These are phyloP conservation scores for Theobroma cacao DNA, from an alignment of 345 rosid genomes.

Conservation along the genomic window DNA sequence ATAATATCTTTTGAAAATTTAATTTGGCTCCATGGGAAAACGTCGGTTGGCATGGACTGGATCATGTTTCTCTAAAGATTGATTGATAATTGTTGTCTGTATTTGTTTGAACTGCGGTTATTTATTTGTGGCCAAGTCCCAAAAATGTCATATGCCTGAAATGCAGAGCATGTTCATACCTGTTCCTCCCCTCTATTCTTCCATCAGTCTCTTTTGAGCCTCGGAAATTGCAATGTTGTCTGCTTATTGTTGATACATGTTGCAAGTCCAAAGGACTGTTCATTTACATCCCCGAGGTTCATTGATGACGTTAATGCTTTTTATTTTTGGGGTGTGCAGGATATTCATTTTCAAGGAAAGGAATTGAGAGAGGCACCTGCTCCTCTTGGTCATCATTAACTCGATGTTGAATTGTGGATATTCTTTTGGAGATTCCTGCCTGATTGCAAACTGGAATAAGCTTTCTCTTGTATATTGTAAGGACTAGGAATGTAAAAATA, in stretches of 20 bases:
- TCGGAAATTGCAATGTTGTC: not conserved
- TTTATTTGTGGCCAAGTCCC: not conserved
- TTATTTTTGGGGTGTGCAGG: conserved; percentile 41
- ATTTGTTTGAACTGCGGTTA: not conserved
- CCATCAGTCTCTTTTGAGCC: not conserved
- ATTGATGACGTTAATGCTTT: not conserved
- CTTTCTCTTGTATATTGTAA: not conserved
- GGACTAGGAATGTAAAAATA: no score
- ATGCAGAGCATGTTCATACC: not conserved
- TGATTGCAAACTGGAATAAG: not conserved
- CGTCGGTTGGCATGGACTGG: not conserved
- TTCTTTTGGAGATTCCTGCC: not conserved
- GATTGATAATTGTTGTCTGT: not conserved
- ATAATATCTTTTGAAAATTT: not conserved
- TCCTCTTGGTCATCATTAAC: conserved; percentile 64
- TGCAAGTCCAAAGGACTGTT: not conserved
- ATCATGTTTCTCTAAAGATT: not conserved
- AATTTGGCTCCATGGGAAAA: not conserved
- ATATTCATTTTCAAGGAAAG: conserved; percentile 64
- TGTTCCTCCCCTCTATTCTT: not conserved
- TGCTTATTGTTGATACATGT: not conserved
- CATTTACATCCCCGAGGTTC: not conserved
- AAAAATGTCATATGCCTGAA: not conserved
- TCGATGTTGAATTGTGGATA: not conserved
- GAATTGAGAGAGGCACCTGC: conserved; percentile 72